phyloP scores from a whole-genome alignment of 2,329 filamentous ascomycete genomes.

The Claviceps purpurea region DNA sequence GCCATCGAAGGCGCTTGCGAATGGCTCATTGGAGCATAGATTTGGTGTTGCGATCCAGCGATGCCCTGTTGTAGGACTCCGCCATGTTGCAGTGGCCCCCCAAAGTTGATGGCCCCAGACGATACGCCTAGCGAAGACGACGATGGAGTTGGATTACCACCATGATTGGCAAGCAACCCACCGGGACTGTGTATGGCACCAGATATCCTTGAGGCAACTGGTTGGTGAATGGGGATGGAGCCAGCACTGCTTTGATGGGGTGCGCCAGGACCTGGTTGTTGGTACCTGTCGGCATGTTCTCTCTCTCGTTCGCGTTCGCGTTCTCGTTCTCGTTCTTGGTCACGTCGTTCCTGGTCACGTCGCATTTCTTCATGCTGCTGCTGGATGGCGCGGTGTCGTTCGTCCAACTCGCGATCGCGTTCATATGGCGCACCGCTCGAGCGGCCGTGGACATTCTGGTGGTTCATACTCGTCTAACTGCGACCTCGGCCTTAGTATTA shows the following conservation, averaged over 20 bases:
- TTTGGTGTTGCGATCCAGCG: constrained; percentile 35
- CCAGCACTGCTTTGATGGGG: constrained; percentile 74
- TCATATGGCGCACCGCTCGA: constrained; percentile 29
- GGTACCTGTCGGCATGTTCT: constrained; percentile 47
- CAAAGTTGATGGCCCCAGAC: constrained; percentile 38
- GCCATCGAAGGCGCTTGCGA: constrained; percentile 34
- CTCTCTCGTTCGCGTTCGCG: constrained; percentile 36
- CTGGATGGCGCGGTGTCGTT: constrained; percentile 32
- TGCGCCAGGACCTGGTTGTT: constrained; percentile 35
- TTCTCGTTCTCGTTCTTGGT: constrained; percentile 46
- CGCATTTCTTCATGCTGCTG: constrained; percentile 36
- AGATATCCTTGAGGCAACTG: constrained; percentile 68
- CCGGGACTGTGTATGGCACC: constrained; percentile 86
- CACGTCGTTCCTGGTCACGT: constrained; percentile 35
- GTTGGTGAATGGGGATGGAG: constrained; percentile 86
- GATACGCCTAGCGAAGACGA: constrained; percentile 39
- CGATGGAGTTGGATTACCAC: constrained; percentile 38
- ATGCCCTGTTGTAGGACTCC: constrained; percentile 34
- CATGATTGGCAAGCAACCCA: constrained; percentile 67
- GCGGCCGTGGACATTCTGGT: constrained; percentile 28
- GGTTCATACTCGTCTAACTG: constrained; percentile 29
- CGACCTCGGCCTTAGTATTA: constrained; percentile 2
- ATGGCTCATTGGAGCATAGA: constrained; percentile 43
- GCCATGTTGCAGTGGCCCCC: constrained; percentile 42
- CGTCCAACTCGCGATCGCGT: constrained; percentile 35